Conservation (phyloP, 306 rosid genomes). For the Begonia fuchsioides region DNA sequence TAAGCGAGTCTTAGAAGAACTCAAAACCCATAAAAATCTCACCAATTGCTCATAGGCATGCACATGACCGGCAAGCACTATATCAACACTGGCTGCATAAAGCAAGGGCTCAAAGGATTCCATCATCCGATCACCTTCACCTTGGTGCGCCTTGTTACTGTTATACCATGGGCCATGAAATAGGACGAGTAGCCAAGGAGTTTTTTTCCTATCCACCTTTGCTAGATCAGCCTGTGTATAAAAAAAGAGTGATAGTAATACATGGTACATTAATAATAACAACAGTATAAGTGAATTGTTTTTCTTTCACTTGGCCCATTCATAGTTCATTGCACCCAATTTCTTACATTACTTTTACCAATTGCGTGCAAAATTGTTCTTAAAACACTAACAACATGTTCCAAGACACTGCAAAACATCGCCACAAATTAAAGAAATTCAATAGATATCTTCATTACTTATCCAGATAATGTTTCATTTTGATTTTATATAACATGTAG, state of each 20-base stretch:
- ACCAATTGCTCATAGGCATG: conserved; percentile 93
- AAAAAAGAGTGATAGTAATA: conserved; percentile 9
- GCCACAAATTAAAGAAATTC: too few species aligned
- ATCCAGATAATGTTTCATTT: too few species aligned
- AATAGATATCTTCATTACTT: too few species aligned
- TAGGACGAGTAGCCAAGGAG: conserved; percentile 72
- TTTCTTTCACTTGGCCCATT: too few species aligned
- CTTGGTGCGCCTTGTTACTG: conserved; percentile 75
- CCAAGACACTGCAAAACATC: too few species aligned
- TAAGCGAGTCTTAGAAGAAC: neutral
- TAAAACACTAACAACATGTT: too few species aligned
- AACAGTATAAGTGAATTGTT: too few species aligned
- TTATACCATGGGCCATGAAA: conserved; percentile 95
- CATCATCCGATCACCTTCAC: conserved; percentile 79
- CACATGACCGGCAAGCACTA: conserved; percentile 72
- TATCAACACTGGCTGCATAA: conserved; percentile 60
- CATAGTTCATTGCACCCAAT: too few species aligned
- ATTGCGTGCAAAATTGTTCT: too few species aligned
- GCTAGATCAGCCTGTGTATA: conserved; percentile 45
- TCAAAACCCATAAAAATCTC: conserved; percentile 1
- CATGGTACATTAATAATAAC: too few species aligned
- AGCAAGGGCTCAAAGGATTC: conserved; percentile 67
- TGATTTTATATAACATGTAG: too few species aligned
- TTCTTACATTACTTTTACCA: too few species aligned
- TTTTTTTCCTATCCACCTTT: conserved; percentile 59